Base-by-base conservation (phyloP, 352 stramenopile species). In the Phytophthora tentaculata region DNA sequence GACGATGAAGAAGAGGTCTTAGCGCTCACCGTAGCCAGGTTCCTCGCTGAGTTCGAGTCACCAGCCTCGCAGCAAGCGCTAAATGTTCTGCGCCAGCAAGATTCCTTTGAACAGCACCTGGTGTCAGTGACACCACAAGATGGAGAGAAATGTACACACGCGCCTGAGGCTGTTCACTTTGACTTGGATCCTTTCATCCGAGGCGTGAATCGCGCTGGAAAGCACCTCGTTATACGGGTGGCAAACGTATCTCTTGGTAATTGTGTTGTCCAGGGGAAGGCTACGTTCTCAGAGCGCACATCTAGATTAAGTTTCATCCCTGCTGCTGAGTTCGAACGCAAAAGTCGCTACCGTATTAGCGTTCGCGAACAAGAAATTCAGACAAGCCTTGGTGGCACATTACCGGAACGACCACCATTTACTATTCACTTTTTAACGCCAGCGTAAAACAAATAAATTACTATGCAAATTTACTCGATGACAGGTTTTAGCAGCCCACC, bases 401-500 rank as follows among this genome's bases (percentile, higher is more conserved):
- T 79, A 9, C 71, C 71, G 13, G 66, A 73, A 20, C 54, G 55
- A 56, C 22, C 61, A 53, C 47, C 47, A 13, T 67, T 67, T 41
- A 61, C 52, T 7, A 62, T 69, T 54, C 47, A 73, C 53, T 76
- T 78, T 60, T 65, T 61, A 50, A 78, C 62, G 2, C 71, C 61
- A 37, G 51, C 60, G 32, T 71, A 57, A 67, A 12, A 43, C 35
- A 43, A 43, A 43, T 43, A 43, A 43, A 43, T 43, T n/a, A 43
- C 35, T 43, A 19, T 5, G 9, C 37, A n/a, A n/a, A n/a, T n/a
- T n/a, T 20, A 35, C 19, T 39, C 32, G n/a, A 43, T n/a, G 8
- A 55, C 28, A 32, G 19, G 26, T 23, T 19, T 74, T 57, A 77
- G 47, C 84, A 91, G 12, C 86, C 84, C 6, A 69, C 47, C 8